These are phyloP conservation scores for Thielaviopsis cerberus DNA, from an alignment of 2,329 filamentous ascomycete species.

Conservation along the genomic window DNA sequence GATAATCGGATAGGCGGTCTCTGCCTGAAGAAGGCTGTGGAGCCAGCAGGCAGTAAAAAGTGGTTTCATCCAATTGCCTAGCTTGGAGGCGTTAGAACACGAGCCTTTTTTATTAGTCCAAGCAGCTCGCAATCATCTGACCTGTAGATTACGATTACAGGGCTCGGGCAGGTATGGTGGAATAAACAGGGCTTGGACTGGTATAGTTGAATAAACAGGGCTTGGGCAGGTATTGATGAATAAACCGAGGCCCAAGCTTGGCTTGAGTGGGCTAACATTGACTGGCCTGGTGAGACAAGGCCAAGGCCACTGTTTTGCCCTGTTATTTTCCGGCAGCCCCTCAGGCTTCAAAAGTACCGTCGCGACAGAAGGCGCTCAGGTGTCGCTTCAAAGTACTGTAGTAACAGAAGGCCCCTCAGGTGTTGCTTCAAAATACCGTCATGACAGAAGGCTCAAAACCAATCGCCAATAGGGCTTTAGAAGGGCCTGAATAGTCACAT, in stretches of 20 bases:
- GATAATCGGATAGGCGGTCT: not conserved
- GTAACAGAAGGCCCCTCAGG: conserved; percentile 3
- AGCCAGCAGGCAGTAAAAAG: not conserved
- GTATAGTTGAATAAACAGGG: no score
- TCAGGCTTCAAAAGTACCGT: not conserved
- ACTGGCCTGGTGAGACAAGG: not conserved
- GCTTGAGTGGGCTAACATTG: not conserved
- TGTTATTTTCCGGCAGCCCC: no score
- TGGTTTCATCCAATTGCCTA: no score
- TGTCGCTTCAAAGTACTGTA: no score
- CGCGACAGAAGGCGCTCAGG: no score
- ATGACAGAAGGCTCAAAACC: conserved; percentile 7
- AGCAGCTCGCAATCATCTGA: not conserved
- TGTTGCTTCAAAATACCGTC: conserved; percentile 6
- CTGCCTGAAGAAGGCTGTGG: not conserved
- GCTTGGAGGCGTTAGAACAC: no score
- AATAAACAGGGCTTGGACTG: no score
- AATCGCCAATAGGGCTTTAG: not conserved
- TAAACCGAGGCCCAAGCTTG: not conserved
- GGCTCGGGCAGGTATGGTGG: not conserved
- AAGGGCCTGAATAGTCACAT: not conserved
- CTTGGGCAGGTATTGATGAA: not conserved
- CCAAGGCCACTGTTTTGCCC: not conserved
- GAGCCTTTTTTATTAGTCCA: no score
- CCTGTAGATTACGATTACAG: not conserved